Evolutionary conservation across 192 early-diverging fungal species (phyloP).

Genomic region (Funneliformis mosseae): DNA sequence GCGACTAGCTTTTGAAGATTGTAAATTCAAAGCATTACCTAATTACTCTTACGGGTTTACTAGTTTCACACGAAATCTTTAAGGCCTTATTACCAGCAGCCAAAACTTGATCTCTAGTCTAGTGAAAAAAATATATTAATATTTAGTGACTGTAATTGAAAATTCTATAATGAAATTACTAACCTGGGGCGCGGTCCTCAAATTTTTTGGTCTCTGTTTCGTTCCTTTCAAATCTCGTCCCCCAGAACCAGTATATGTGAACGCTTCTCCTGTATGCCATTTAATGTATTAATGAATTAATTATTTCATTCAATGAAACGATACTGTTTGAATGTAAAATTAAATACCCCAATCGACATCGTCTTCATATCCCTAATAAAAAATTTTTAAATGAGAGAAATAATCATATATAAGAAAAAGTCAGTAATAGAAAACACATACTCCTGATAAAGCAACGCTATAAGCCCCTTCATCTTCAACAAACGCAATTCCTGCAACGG

Average conservation of each 20-base stretch:
- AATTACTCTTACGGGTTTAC: slow-evolving; percentile 9
- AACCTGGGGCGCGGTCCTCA: slow-evolving; percentile 10
- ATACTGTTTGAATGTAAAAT: not conserved
- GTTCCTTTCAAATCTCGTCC: slow-evolving; percentile 24
- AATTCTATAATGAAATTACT: not conserved
- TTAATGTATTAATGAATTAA: not conserved
- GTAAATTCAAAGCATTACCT: not conserved
- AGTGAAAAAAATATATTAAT: not conserved
- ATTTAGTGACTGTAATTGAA: too few relatives aligned
- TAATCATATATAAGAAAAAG: not conserved
- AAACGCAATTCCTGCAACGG: slow-evolving; percentile 11
- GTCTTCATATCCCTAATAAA: slow-evolving; percentile 29
- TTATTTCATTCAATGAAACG: not conserved
- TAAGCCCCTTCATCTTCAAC: slow-evolving; percentile 14
- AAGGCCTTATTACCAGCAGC: not conserved
- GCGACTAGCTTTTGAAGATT: not conserved
- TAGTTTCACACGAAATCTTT: slow-evolving; percentile 28
- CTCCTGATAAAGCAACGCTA: slow-evolving; percentile 25
- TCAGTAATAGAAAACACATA: not conserved
- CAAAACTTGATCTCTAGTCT: slow-evolving; percentile 18
- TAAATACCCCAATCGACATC: slow-evolving; percentile 30
- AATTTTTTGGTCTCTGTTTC: slow-evolving; percentile 8
- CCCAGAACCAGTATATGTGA: slow-evolving; percentile 29
- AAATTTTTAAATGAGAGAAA: not conserved
- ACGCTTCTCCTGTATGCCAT: slow-evolving; percentile 5